Conservation (phyloP, 345 rosid genomes). For the Raphanus raphanistrum region DNA sequence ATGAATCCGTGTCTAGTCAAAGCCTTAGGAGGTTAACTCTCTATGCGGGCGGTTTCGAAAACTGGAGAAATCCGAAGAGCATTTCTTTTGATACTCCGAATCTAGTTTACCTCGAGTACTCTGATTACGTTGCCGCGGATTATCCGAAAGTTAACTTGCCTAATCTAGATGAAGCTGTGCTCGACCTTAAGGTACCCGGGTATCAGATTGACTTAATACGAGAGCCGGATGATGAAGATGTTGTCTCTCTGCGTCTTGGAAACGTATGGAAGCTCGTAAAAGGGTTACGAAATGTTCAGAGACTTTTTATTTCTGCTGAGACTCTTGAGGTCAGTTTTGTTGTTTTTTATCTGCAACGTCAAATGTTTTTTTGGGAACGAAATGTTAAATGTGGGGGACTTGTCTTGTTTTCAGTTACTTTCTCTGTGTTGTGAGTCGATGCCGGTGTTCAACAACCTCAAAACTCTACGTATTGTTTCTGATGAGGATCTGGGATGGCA, state of each 20-base stretch:
- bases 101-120: neutral
- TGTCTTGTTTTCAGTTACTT: neutral
- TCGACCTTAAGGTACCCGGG: neutral
- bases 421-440: neutral
- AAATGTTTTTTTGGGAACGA: neutral
- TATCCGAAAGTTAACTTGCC: conserved; percentile 13
- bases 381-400: neutral
- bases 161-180: neutral
- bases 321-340: conserved; percentile 21
- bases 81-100: conserved; percentile 15
- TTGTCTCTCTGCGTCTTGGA: neutral
- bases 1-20: neutral
- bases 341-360: neutral
- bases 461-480: neutral
- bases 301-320: neutral
- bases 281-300: conserved; percentile 9
- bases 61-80: neutral
- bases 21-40: neutral
- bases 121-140: neutral
- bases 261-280: conserved; percentile 17
- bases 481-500: neutral
- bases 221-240: neutral
- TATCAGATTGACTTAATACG: neutral
- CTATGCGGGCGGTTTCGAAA: neutral
- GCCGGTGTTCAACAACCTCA: conserved; percentile 11